Percentiles rank a stretch among this genome's conserved stretches.
Evolutionary conservation across 345 rosid species (phyloP).

Genomic region (Lumnitzera littorea): DNA sequence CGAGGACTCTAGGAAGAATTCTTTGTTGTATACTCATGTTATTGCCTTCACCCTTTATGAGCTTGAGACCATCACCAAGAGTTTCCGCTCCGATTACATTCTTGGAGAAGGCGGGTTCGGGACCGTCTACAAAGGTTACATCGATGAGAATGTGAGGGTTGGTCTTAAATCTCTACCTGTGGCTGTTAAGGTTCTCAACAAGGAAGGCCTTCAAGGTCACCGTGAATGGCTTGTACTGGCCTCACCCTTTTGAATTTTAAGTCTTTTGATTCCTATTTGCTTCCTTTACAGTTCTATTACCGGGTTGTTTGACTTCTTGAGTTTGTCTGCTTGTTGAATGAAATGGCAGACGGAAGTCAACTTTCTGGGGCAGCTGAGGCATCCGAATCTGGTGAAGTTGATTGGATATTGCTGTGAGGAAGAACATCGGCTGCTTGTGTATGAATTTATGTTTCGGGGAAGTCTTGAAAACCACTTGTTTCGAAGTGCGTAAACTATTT

Average conservation of each 20-base stretch:
- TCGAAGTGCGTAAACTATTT: slow-evolving; percentile 50
- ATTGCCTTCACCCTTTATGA: slow-evolving; percentile 81
- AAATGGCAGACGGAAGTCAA: slow-evolving; percentile 38
- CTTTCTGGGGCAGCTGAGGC: slow-evolving; percentile 89
- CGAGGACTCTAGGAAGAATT: slow-evolving; percentile 62
- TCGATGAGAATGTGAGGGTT: slow-evolving; percentile 85
- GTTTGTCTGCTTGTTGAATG: slow-evolving; percentile 1
- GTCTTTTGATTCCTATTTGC: background rate
- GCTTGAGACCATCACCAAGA: slow-evolving; percentile 95
- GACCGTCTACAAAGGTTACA: slow-evolving; percentile 92
- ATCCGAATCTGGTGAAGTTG: slow-evolving; percentile 91
- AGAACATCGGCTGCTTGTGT: slow-evolving; percentile 84
- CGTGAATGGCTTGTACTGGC: slow-evolving; percentile 85
- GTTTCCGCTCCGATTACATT: slow-evolving; percentile 92
- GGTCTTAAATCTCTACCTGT: slow-evolving; percentile 96
- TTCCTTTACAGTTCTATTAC: background rate
- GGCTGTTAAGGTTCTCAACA: slow-evolving; percentile 92
- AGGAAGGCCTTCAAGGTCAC: slow-evolving; percentile 96
- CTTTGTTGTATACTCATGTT: slow-evolving; percentile 62
- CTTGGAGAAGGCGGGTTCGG: slow-evolving; percentile 98
- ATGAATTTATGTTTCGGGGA: slow-evolving; percentile 93
- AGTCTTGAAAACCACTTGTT: slow-evolving; percentile 96
- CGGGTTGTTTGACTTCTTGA: slow-evolving; percentile 30
- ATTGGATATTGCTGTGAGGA: slow-evolving; percentile 95
- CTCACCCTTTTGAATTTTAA: background rate